phyloP scores from a whole-genome alignment of 345 rosid species.

The Salix dunnii region DNA sequence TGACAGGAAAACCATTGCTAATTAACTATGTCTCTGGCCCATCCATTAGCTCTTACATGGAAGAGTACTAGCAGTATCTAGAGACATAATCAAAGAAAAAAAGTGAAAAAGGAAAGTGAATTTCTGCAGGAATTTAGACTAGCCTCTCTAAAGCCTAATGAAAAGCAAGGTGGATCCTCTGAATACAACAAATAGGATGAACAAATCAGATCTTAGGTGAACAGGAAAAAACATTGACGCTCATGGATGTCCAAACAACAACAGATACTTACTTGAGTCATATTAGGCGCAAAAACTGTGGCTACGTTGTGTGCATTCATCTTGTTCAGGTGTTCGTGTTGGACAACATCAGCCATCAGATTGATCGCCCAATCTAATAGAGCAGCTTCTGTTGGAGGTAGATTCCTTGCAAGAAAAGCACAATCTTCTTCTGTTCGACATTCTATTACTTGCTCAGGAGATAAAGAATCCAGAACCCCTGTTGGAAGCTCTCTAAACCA shows the following conservation, averaged over 20 bases:
- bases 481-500: constrained; percentile 30
- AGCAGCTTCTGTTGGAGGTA: constrained; percentile 25
- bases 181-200: background rate
- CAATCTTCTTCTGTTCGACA: constrained; percentile 23
- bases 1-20: no score
- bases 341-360: constrained; percentile 27
- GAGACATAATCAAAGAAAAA: background rate
- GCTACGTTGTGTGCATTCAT: constrained; percentile 30
- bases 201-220: background rate
- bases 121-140: background rate
- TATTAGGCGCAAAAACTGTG: constrained; percentile 29
- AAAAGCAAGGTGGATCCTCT: background rate
- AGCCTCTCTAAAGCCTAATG: background rate
- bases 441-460: constrained; percentile 24
- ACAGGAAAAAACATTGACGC: background rate
- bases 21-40: background rate
- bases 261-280: constrained; percentile 17
- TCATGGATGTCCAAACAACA: background rate
- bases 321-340: constrained; percentile 22
- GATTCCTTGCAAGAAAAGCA: constrained; percentile 16
- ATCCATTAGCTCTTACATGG: background rate
- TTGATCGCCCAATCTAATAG: constrained; percentile 27
- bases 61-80: background rate
- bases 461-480: constrained; percentile 26
- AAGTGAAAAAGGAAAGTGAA: background rate